phyloP scores from a whole-genome alignment of 2,329 filamentous ascomycete genomes.

The Stagonosporopsis vannaccii region DNA sequence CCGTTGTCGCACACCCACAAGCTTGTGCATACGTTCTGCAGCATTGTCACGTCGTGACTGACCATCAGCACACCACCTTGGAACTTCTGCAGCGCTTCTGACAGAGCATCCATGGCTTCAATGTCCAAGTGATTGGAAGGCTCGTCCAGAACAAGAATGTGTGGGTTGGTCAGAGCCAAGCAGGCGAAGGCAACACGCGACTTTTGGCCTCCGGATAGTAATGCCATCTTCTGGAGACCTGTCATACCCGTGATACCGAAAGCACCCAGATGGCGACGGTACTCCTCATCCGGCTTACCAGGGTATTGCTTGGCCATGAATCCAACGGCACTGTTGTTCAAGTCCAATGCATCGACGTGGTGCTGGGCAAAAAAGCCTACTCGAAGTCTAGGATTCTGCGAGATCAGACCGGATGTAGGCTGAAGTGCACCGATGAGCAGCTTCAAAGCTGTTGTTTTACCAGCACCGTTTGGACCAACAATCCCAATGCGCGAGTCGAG shows the following conservation, averaged over 20 bases:
- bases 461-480: slow-evolving; percentile 97
- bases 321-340: slow-evolving; percentile 85
- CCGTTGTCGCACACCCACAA: slow-evolving; percentile 97
- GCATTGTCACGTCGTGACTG: slow-evolving; percentile 98
- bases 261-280: slow-evolving; percentile 91
- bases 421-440: slow-evolving; percentile 88
- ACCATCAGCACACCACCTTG: slow-evolving; percentile 98
- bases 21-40: slow-evolving; percentile 93
- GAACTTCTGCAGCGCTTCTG: slow-evolving; percentile 82
- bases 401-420: slow-evolving; percentile 81
- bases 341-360: slow-evolving; percentile 93
- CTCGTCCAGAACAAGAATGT: slow-evolving; percentile 97
- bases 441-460: slow-evolving; percentile 98
- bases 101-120: slow-evolving; percentile 96
- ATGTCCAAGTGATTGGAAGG: slow-evolving; percentile 99
- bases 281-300: slow-evolving; percentile 93
- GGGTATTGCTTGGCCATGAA: slow-evolving; percentile 96
- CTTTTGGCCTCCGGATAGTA: slow-evolving; percentile 96
- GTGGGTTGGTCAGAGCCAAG: slow-evolving; percentile 88
- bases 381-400: slow-evolving; percentile 84
- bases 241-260: slow-evolving; percentile 89
- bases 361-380: slow-evolving; percentile 98
- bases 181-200: slow-evolving; percentile 99
- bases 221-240: slow-evolving; percentile 91
- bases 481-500: slow-evolving; percentile 98